phyloP scores from a whole-genome alignment of 306 rosid genomes.

The Amphicarpaea edgeworthii region DNA sequence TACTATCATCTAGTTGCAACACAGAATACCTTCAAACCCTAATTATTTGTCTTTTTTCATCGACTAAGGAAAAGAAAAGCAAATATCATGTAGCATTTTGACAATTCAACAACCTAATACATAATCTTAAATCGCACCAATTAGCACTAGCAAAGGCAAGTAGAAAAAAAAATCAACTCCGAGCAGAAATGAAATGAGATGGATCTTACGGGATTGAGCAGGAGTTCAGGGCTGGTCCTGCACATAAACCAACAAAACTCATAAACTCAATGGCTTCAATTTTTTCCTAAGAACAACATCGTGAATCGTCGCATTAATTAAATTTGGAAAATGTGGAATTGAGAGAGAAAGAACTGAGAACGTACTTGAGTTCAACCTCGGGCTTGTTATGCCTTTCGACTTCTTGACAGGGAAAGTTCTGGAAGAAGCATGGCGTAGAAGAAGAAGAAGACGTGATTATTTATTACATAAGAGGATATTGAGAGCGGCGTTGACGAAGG shows the following conservation, averaged over 20 bases:
- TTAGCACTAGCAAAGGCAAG: not conserved
- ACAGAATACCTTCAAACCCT: not conserved
- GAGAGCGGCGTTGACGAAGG: not conserved
- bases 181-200: slow-evolving; percentile 28
- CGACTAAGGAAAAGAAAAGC: not conserved
- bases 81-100: not conserved
- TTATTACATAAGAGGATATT: not conserved
- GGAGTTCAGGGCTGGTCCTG: slow-evolving; percentile 94
- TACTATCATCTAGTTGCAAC: not conserved
- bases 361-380: slow-evolving; percentile 93
- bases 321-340: not conserved
- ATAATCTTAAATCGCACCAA: not conserved
- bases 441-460: no score
- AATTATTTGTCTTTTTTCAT: not conserved
- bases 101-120: not conserved
- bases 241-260: slow-evolving; percentile 45
- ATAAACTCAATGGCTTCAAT: not conserved
- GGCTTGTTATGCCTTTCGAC: slow-evolving; percentile 99
- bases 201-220: slow-evolving; percentile 85
- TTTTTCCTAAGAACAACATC: not conserved
- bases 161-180: not conserved
- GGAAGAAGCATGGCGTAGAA: slow-evolving; percentile 40
- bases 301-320: not conserved
- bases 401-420: slow-evolving; percentile 99
- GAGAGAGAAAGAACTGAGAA: no score